Evolutionary conservation across 495 filamentous ascomycete species (phyloP).

Genomic region (Usnea hakonensis): DNA sequence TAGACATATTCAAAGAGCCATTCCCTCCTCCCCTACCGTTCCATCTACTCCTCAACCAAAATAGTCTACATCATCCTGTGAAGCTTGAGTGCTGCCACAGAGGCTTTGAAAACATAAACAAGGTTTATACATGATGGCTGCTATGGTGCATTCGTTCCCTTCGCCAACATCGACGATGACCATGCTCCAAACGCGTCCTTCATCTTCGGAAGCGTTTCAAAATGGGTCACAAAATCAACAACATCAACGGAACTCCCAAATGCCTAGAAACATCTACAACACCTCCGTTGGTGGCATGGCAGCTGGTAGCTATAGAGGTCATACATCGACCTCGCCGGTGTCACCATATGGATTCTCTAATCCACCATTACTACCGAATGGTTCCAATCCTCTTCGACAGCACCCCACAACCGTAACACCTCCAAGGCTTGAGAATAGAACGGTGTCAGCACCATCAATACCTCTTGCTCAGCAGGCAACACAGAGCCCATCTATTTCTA

Average conservation of each 20-base stretch:
- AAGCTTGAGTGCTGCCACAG: constrained; percentile 4
- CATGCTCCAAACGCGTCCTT: constrained; percentile 74
- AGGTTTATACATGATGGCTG: constrained; percentile 57
- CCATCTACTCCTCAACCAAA: not conserved
- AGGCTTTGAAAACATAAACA: not conserved
- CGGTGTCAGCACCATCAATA: constrained; percentile 55
- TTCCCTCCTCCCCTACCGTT: not conserved
- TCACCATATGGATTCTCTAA: constrained; percentile 81
- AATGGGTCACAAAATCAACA: constrained; percentile 43
- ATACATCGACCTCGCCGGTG: constrained; percentile 55
- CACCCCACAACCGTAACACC: constrained; percentile 51
- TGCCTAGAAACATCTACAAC: constrained; percentile 60
- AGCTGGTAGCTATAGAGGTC: constrained; percentile 60
- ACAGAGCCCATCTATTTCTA: constrained; percentile 34
- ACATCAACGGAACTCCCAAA: constrained; percentile 50
- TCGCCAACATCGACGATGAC: constrained; percentile 72
- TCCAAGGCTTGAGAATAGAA: constrained; percentile 58
- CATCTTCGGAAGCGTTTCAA: constrained; percentile 60
- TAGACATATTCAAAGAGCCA: constrained; percentile 4
- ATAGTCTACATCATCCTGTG: constrained; percentile 8
- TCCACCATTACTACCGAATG: constrained; percentile 58
- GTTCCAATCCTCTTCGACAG: constrained; percentile 44
- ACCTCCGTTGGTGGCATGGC: constrained; percentile 41
- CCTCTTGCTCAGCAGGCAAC: constrained; percentile 42
- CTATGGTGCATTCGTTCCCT: constrained; percentile 84